phyloP scores from a whole-genome alignment of 768 basidiomycete genomes.

The Xerocomellus intermedius region DNA sequence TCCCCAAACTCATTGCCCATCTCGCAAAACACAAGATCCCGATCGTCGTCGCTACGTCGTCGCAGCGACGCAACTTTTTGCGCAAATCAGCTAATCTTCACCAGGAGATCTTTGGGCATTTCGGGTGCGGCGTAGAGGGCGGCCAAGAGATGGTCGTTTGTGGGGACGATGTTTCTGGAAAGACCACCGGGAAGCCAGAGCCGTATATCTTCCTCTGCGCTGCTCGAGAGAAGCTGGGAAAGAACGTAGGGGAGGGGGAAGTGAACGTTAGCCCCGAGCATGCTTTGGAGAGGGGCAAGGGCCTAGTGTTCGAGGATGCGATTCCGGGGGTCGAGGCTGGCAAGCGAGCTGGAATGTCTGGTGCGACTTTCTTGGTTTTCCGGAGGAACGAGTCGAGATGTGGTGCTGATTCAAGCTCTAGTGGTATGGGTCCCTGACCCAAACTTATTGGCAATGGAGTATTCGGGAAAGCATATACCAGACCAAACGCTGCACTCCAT shows the following conservation, averaged over 20 bases:
- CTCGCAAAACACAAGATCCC: conserved; percentile 66
- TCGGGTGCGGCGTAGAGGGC: conserved; percentile 21
- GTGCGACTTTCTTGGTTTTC: conserved; percentile 39
- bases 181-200: conserved; percentile 69
- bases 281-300: conserved; percentile 50
- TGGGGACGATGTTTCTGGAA: conserved; percentile 60
- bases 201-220: conserved; percentile 82
- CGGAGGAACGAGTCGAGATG: neutral
- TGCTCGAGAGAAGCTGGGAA: conserved; percentile 57
- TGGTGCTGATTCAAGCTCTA: conserved; percentile 28
- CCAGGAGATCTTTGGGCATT: conserved; percentile 49
- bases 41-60: conserved; percentile 81
- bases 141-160: conserved; percentile 60
- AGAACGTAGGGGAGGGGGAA: conserved; percentile 52
- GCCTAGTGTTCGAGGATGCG: conserved; percentile 83
- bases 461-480: conserved; percentile 48
- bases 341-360: conserved; percentile 83
- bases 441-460: conserved; percentile 55
- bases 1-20: conserved; percentile 64
- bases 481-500: conserved; percentile 62
- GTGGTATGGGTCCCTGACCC: conserved; percentile 86
- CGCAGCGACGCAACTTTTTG: conserved; percentile 59
- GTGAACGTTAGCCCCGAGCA: conserved; percentile 34
- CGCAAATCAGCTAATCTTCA: conserved; percentile 65
- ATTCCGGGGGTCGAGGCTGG: conserved; percentile 76